Evolutionary conservation across 345 rosid genomes (phyloP), one percentile per base, ranked within the genome.

Genomic region (Leavenworthia alabamica): DNA sequence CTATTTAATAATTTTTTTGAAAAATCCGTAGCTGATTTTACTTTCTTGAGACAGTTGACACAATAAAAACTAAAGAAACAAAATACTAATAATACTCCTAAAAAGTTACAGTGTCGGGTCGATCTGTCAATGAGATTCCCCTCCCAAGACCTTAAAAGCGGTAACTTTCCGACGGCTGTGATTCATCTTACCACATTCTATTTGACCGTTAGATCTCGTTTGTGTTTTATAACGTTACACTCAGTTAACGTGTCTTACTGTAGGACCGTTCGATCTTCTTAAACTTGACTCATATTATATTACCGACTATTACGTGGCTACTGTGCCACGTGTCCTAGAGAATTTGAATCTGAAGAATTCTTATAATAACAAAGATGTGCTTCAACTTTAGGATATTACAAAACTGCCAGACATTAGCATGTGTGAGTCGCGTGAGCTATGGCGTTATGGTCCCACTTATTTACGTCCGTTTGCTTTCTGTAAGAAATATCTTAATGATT

Each of bases 371-470:
- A 7, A 10, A 27, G 14, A 6, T 28, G 32, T 10, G 33, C 71
- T 67, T n/a, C 3, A n/a, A 19, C 9, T 56, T 56, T 27, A 36
- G 2, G 39, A 32, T 59, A 35, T 69, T 53, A 61, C 74, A 22
- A 53, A 13, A 61, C 1, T 45, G 8, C 50, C 49, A 45, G 16
- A 37, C 47, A 60, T 29, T 35, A n/a, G 43, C 73, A 61, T 61
- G 73, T 69, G 73, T 16, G 55, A 51, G 39, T 50, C 47, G 60
- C 66, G 54, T 68, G 73, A 68, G 53, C 60, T 43, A 24, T 31
- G 47, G 60, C 6, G 40, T 31, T 24, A 2, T 59, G 62, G 23
- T n/a, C 39, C 66, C 49, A 44, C 67, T 59, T 39, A n/a, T 6
- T 37, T 41, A 42, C 53, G 17, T 46, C 28, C 65, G 13, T 45